Conservation (phyloP, 2,329 filamentous ascomycete genomes). For the Nemania abortiva region DNA sequence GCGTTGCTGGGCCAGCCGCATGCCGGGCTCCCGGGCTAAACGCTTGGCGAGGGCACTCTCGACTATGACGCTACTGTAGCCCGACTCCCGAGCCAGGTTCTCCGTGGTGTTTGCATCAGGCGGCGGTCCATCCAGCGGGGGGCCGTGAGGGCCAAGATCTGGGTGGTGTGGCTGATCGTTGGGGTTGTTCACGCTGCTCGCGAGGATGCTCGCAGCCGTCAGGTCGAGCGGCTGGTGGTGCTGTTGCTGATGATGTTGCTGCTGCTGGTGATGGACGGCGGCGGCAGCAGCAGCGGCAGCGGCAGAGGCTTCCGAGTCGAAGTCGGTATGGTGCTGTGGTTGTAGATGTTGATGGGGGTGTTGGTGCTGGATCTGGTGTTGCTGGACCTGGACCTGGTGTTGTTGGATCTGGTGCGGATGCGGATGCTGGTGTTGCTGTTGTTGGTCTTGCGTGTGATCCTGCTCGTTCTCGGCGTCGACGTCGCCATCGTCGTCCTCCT, state of each 20-base stretch:
- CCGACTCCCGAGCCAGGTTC: conserved; percentile 60
- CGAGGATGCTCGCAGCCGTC: conserved; percentile 50
- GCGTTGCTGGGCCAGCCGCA: conserved; percentile 65
- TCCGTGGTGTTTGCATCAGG: conserved; percentile 57
- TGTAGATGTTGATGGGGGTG: conserved; percentile 35
- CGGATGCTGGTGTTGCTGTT: conserved; percentile 39
- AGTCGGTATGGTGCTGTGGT: conserved; percentile 45
- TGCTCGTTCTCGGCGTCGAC: conserved; percentile 44
- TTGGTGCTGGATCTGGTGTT: conserved; percentile 33
- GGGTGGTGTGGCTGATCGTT: conserved; percentile 48
- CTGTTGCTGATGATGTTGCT: conserved; percentile 49
- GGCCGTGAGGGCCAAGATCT: conserved; percentile 45
- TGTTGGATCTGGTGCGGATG: conserved; percentile 40
- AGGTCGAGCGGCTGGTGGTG: conserved; percentile 52
- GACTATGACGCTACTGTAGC: conserved; percentile 61
- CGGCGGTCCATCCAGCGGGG: conserved; percentile 41
- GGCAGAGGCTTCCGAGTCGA: conserved; percentile 49
- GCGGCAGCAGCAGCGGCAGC: conserved; percentile 52
- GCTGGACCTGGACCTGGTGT: conserved; percentile 37
- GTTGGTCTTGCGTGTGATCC: conserved; percentile 43
- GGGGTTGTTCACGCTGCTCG: conserved; percentile 49
- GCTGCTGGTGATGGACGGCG: conserved; percentile 47
- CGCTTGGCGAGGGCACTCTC: conserved; percentile 68
- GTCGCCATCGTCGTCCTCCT: conserved; percentile 37
- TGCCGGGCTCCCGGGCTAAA: conserved; percentile 62